phyloP scores from a whole-genome alignment of 345 rosid species.

The Sisymbrium altissimum region DNA sequence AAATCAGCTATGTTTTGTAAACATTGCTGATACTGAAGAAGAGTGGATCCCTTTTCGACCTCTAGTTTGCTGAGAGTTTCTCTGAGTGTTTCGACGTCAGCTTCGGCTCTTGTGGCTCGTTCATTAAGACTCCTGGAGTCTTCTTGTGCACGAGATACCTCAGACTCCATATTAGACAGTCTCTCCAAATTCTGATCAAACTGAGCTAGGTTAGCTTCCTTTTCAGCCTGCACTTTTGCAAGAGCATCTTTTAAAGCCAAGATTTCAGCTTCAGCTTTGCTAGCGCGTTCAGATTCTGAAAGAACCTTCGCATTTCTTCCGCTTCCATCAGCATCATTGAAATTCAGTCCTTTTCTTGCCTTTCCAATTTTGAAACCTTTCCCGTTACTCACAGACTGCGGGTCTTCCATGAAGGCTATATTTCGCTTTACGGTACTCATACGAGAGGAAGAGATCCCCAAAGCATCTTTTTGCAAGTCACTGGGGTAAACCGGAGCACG shows the following conservation, averaged over 20 bases:
- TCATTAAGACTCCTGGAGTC: conserved; percentile 58
- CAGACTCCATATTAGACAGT: conserved; percentile 64
- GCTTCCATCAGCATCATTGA: conserved; percentile 54
- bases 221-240: conserved; percentile 82
- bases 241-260: conserved; percentile 68
- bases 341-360: conserved; percentile 75
- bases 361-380: conserved; percentile 51
- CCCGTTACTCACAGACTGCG: conserved; percentile 44
- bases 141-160: conserved; percentile 65
- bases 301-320: conserved; percentile 41
- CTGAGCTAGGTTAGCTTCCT: conserved; percentile 69
- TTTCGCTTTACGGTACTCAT: conserved; percentile 46
- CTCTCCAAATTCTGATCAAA: conserved; percentile 73
- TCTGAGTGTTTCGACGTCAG: conserved; percentile 66
- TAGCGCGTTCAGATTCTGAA: conserved; percentile 57
- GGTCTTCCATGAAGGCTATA: conserved; percentile 64
- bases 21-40: conserved; percentile 71
- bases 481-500: conserved; percentile 51
- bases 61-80: conserved; percentile 57
- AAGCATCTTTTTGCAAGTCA: conserved; percentile 59
- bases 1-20: conserved; percentile 60
- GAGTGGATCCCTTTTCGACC: conserved; percentile 57
- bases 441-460: conserved; percentile 49
- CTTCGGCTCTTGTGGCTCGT: conserved; percentile 72
- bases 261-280: conserved; percentile 76